phyloP scores from a whole-genome alignment of 768 basidiomycete species.

The Podaxis carcinomalis region DNA sequence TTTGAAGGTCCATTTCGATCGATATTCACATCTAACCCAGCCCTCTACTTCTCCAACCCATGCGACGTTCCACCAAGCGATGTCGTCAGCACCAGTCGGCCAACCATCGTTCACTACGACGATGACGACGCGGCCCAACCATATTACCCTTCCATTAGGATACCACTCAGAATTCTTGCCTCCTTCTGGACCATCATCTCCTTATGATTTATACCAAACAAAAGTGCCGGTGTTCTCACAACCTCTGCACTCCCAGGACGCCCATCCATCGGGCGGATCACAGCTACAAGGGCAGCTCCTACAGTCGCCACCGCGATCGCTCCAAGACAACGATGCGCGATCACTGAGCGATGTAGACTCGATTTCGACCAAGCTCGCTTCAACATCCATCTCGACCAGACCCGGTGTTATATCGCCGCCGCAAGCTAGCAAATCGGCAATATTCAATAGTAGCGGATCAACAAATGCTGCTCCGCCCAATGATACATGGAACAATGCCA shows the following conservation, averaged over 20 bases:
- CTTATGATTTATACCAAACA: constrained; percentile 20
- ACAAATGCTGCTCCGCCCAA: background rate
- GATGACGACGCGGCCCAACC: constrained; percentile 9
- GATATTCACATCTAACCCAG: constrained; percentile 45
- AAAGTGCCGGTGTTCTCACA: constrained; percentile 4
- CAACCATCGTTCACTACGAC: constrained; percentile 10
- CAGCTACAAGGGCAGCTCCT: constrained; percentile 11
- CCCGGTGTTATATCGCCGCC: background rate
- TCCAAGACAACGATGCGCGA: background rate
- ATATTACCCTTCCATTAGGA: constrained; percentile 1
- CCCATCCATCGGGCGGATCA: background rate
- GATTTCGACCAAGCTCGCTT: constrained; percentile 9
- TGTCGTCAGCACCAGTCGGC: background rate
- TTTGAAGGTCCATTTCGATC: constrained; percentile 91
- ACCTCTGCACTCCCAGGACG: background rate
- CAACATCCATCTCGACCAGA: background rate
- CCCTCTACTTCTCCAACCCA: background rate
- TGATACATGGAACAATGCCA: background rate
- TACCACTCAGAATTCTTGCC: constrained; percentile 8
- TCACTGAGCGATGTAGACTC: background rate
- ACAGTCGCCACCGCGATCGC: background rate
- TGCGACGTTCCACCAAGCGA: constrained; percentile 11
- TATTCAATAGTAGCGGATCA: background rate
- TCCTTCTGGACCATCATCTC: constrained; percentile 14
- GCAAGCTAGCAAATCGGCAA: background rate